Evolutionary conservation across 352 stramenopile genomes (phyloP).

Genomic region (Globisporangium viniferum): DNA sequence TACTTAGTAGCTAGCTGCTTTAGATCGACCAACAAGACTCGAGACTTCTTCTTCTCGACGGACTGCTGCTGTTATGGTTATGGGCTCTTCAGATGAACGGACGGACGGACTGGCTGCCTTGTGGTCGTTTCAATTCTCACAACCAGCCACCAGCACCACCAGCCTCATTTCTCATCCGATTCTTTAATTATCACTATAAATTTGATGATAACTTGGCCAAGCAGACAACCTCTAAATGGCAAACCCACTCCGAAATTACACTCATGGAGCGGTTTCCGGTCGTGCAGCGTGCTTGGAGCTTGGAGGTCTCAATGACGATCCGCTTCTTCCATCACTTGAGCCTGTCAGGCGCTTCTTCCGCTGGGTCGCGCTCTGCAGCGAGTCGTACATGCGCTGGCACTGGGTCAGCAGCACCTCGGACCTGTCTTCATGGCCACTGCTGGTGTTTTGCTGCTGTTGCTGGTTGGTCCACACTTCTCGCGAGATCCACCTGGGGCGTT

Average conservation of each 20-base stretch:
- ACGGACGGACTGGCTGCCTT: not conserved
- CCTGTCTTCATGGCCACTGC: not conserved
- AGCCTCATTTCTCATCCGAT: too few relatives aligned
- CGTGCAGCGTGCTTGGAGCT: not conserved
- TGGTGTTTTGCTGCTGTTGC: not conserved
- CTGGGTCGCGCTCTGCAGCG: slow-evolving; percentile 12
- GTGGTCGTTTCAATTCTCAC: not conserved
- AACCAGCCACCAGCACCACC: not conserved
- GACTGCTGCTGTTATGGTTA: not conserved
- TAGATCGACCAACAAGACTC: not conserved
- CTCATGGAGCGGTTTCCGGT: slow-evolving; percentile 7
- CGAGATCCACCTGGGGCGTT: slow-evolving; percentile 20
- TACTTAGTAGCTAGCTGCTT: not conserved
- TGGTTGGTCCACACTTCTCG: slow-evolving; percentile 19
- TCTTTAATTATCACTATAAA: not conserved
- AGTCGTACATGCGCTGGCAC: slow-evolving; percentile 19
- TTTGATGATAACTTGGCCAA: not conserved
- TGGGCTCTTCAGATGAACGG: not conserved
- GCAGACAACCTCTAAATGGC: too few relatives aligned
- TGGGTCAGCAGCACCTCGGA: slow-evolving; percentile 22
- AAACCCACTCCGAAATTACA: not conserved
- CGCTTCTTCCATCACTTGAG: too few relatives aligned
- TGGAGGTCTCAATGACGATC: not conserved
- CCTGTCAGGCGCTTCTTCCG: not conserved
- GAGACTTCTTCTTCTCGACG: not conserved